Base-by-base conservation (phyloP, 2,329 filamentous ascomycete species). In the Verticillium longisporum region DNA sequence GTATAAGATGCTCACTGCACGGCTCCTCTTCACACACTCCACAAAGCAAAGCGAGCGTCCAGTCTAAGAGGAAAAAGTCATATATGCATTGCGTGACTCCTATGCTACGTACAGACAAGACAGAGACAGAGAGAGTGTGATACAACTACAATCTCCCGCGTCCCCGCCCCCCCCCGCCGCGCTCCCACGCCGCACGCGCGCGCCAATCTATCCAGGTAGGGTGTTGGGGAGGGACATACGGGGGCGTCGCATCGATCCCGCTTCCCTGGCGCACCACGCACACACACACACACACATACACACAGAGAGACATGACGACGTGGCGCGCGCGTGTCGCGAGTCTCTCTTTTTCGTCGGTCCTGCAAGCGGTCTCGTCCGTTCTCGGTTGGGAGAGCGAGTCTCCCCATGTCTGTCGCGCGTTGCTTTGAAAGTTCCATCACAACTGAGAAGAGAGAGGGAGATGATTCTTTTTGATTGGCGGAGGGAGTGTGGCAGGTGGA, bases 51-150 rank as follows among this genome's bases (percentile, higher is more conserved):
- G 6, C n/a, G 53, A 7, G 18, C 21, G 58, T 13, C 56, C 56
- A 57, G 31, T 45, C 57, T 57, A 59, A 61, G 61, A 21, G 62
- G 60, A 63, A 56, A 53, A 62, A 65, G 34, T 65, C 63, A 64
- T 64, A 34, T 32, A 64, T 65, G 63, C 63, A 64, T 60, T 64
- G 59, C 60, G 59, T 62, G 63, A 64, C 63, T 65, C 63, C 63
- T 64, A 63, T 64, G 63, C 60, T 62, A 64, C 62, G 62, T 65
- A 64, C 62, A 64, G 37, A 59, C 34, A 41, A 58, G 41, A 53
- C 41, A 50, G 36, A 64, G 62, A 63, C 18, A 21, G 18, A 21
- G 18, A 21, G 18, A 21, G 18, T 21, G 18, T 21, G 62, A 61
- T 61, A 64, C 62, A 61, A 62, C 63, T 64, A 62, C 63, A 65